Percentiles rank a stretch among this genome's conserved stretches.
These are phyloP conservation scores for Aspergillus pseudoviridinutans DNA, from an alignment of 2,329 filamentous ascomycete species.

Conservation along the genomic window DNA sequence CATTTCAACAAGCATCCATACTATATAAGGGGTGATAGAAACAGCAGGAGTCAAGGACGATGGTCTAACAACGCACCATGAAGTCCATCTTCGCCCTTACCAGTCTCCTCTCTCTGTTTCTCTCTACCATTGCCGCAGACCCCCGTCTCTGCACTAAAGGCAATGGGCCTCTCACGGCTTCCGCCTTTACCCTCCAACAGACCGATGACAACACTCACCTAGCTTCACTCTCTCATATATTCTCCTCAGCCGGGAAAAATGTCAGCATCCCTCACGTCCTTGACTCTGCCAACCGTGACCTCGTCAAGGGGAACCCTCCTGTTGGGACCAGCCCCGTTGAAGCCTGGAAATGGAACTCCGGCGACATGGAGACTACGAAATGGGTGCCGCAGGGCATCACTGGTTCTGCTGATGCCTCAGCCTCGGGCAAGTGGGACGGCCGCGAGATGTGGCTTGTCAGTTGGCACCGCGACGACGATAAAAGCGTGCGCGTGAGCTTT, in stretches of 20 bases:
- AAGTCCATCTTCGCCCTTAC: neutral
- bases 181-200: slow-evolving; percentile 12
- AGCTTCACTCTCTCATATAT: slow-evolving; percentile 9
- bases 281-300: slow-evolving; percentile 14
- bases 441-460: slow-evolving; percentile 32
- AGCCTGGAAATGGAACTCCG: slow-evolving; percentile 19
- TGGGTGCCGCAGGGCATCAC: slow-evolving; percentile 36
- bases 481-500: slow-evolving; percentile 30
- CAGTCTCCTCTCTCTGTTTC: neutral
- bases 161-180: neutral
- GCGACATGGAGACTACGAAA: slow-evolving; percentile 30
- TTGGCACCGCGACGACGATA: slow-evolving; percentile 30
- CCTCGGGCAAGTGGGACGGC: slow-evolving; percentile 30
- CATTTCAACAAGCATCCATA: neutral
- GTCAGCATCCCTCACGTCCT: slow-evolving; percentile 13
- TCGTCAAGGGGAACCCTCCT: slow-evolving; percentile 2
- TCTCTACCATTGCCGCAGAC: neutral
- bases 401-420: slow-evolving; percentile 30
- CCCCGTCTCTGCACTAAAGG: neutral
- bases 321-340: slow-evolving; percentile 8
- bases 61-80: neutral
- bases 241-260: slow-evolving; percentile 8
- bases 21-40: neutral
- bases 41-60: neutral
- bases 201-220: slow-evolving; percentile 8